Conservation (phyloP, 164 flowering plant genomes). For the Vitis amurensis region DNA sequence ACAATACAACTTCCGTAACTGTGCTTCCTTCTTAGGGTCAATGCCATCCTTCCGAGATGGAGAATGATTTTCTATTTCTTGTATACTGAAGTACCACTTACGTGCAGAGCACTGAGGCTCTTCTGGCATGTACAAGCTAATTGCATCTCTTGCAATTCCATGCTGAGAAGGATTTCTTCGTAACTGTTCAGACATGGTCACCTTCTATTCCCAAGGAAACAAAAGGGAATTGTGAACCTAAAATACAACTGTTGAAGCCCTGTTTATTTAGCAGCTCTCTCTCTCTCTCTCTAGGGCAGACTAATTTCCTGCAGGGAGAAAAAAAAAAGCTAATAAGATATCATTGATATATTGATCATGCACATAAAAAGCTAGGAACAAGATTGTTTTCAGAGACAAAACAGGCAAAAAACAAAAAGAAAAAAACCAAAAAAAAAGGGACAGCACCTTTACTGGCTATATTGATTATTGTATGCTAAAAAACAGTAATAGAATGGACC, state of each 20-base stretch:
- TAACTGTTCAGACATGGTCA: conserved; percentile 25
- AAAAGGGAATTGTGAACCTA: not conserved
- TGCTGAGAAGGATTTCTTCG: conserved; percentile 19
- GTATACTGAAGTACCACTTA: conserved; percentile 50
- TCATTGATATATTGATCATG: not conserved
- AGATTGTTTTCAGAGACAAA: too few species aligned
- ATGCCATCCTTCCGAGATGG: conserved; percentile 79
- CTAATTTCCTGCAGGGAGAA: not conserved
- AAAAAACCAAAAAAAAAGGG: too few species aligned
- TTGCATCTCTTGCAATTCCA: conserved; percentile 11
- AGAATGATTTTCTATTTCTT: conserved; percentile 56
- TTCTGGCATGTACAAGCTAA: conserved; percentile 9
- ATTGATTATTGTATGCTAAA: too few species aligned
- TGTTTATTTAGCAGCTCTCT: not conserved
- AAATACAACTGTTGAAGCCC: not conserved
- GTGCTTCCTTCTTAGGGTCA: conserved; percentile 36
- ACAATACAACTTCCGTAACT: conserved; percentile 54
- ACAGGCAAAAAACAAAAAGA: too few species aligned
- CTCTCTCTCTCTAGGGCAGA: not conserved
- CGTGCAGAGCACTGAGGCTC: conserved; percentile 22
- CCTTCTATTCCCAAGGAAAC: conserved; percentile 12
- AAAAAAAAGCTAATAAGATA: not conserved
- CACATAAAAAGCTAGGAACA: not conserved
- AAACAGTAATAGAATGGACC: too few species aligned
- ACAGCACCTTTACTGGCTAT: too few species aligned